phyloP scores from a whole-genome alignment of 129 eudicot species.

The Solidago caesia region DNA sequence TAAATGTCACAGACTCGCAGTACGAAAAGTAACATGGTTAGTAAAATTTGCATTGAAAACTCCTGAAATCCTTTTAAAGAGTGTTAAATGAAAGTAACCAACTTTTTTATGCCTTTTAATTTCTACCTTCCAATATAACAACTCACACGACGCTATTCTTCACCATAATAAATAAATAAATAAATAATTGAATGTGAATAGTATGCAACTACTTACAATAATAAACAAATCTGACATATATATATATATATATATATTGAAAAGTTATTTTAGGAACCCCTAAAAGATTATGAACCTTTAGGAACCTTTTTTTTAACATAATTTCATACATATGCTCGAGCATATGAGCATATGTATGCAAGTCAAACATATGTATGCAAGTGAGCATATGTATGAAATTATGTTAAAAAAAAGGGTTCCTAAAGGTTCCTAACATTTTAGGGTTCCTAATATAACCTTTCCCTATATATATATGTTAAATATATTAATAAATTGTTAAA shows the following conservation, averaged over 20 bases:
- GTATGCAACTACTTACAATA: neutral
- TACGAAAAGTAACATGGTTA: neutral
- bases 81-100: neutral
- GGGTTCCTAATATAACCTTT: too few species aligned
- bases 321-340: too few species aligned
- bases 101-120: slow-evolving; percentile 10
- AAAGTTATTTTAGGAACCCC: too few species aligned
- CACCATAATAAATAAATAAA: neutral
- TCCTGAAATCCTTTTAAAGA: neutral
- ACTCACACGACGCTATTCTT: neutral
- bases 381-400: too few species aligned
- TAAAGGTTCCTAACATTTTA: too few species aligned
- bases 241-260: too few species aligned
- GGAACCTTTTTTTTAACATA: too few species aligned
- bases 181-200: neutral
- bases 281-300: too few species aligned
- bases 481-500: neutral
- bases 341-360: too few species aligned
- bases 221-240: neutral
- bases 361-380: too few species aligned
- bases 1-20: neutral
- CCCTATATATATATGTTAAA: too few species aligned
- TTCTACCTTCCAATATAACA: neutral
- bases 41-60: neutral
- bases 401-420: too few species aligned